These are phyloP conservation scores for Candida caryicola DNA, from an alignment of 805 yeast genomes.

Conservation along the genomic window DNA sequence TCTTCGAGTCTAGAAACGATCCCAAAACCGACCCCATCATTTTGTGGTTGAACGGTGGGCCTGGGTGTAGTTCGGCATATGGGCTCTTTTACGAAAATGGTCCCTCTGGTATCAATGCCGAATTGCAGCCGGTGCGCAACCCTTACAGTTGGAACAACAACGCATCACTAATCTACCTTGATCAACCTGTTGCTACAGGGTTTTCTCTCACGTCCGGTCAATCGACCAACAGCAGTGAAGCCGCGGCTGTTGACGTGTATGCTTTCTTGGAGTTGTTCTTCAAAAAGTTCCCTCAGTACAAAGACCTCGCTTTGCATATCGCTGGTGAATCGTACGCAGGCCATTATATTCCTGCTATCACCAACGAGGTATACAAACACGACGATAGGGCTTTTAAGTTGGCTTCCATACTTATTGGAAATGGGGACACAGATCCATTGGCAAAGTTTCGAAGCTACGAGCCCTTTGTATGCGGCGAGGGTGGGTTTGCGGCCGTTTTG, in stretches of 20 bases:
- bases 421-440: constrained; percentile 43
- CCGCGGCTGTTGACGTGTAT: constrained; percentile 19
- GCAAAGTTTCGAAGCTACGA: constrained; percentile 37
- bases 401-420: constrained; percentile 41
- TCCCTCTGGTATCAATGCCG: constrained; percentile 22
- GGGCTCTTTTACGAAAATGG: constrained; percentile 31
- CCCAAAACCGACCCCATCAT: constrained; percentile 31
- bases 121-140: constrained; percentile 23
- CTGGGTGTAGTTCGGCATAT: constrained; percentile 28
- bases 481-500: constrained; percentile 32
- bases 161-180: constrained; percentile 26
- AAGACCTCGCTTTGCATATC: constrained; percentile 19
- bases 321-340: constrained; percentile 27
- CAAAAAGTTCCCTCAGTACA: constrained; percentile 19
- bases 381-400: constrained; percentile 25
- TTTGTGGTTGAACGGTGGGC: constrained; percentile 33
- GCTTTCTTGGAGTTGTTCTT: constrained; percentile 23
- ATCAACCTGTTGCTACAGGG: constrained; percentile 25
- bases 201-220: constrained; percentile 19
- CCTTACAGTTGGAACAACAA: constrained; percentile 29
- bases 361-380: constrained; percentile 17
- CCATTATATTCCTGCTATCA: constrained; percentile 23
- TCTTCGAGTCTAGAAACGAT: constrained; percentile 30
- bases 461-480: constrained; percentile 47
- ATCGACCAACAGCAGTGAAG: constrained; percentile 12